Conservation (phyloP, 2,329 filamentous ascomycete genomes). For the Dothideomycetes sp. region DNA sequence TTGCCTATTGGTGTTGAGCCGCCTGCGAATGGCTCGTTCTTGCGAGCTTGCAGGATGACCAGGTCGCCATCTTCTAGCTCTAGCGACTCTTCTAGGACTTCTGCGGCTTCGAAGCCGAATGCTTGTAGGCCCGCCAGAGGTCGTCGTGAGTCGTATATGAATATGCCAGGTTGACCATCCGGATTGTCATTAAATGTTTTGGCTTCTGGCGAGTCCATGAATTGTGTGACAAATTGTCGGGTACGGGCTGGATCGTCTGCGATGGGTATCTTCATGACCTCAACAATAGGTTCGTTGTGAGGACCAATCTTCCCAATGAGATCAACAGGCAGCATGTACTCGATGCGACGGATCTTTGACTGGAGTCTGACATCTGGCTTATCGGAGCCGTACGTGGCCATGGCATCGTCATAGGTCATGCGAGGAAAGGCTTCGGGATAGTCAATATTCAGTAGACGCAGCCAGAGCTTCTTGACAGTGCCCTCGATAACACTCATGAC, state of each 20-base stretch:
- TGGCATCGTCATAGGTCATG: conserved; percentile 65
- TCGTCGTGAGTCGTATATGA: conserved; percentile 61
- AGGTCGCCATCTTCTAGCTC: conserved; percentile 61
- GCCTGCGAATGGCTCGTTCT: conserved; percentile 52
- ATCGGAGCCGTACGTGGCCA: conserved; percentile 73
- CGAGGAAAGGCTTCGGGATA: conserved; percentile 40
- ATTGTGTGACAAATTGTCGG: conserved; percentile 51
- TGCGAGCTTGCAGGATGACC: conserved; percentile 69
- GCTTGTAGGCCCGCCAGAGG: conserved; percentile 68
- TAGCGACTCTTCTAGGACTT: conserved; percentile 43
- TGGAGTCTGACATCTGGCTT: conserved; percentile 81
- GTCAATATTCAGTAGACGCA: conserved; percentile 32
- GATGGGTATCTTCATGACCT: conserved; percentile 60
- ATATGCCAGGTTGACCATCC: conserved; percentile 68
- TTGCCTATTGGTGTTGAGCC: conserved; percentile 65
- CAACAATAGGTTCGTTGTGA: conserved; percentile 57
- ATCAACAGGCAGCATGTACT: conserved; percentile 49
- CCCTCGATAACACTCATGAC: conserved; percentile 52
- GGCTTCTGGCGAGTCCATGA: conserved; percentile 56
- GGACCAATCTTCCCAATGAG: conserved; percentile 67
- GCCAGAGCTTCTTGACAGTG: conserved; percentile 47
- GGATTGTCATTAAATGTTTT: conserved; percentile 54
- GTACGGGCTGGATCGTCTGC: conserved; percentile 42
- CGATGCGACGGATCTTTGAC: conserved; percentile 49
- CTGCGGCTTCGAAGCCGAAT: conserved; percentile 62